Evolutionary conservation across 192 early-diverging fungal species (phyloP).

Genomic region (Coemansia erecta): DNA sequence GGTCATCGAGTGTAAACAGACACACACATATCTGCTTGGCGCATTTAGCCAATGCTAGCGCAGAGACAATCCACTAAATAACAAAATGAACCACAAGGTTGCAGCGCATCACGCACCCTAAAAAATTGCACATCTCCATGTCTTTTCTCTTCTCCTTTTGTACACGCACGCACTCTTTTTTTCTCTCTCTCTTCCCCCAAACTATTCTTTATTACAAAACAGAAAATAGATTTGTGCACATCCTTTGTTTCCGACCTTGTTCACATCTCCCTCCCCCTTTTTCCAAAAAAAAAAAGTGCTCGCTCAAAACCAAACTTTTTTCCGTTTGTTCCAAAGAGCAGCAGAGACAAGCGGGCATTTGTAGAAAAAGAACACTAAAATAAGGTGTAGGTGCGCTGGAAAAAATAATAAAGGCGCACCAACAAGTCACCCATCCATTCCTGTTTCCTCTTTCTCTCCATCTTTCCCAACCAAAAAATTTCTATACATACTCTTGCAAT

Average conservation of each 20-base stretch:
- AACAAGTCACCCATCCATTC: not conserved
- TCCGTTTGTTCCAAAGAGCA: not conserved
- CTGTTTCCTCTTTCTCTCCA: not conserved
- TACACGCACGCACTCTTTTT: not conserved
- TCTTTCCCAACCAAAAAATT: not conserved
- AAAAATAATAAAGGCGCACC: too few relatives aligned
- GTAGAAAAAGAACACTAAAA: too few relatives aligned
- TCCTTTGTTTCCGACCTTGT: not conserved
- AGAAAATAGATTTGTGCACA: not conserved
- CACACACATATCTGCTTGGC: too few relatives aligned
- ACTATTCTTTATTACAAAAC: too few relatives aligned
- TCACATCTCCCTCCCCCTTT: not conserved
- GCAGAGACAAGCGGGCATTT: too few relatives aligned
- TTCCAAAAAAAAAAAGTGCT: conserved; percentile 1
- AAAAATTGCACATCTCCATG: too few relatives aligned
- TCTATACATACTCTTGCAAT: conserved; percentile 1
- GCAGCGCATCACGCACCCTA: too few relatives aligned
- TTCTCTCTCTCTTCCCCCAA: too few relatives aligned
- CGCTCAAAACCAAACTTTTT: not conserved
- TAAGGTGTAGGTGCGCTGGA: too few relatives aligned
- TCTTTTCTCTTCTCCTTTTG: too few relatives aligned
- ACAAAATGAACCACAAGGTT: not conserved
- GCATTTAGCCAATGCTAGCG: too few relatives aligned
- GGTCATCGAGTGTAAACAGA: too few relatives aligned
- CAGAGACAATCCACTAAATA: not conserved